Evolutionary conservation across 306 rosid genomes (phyloP), one percentile per base, ranked within the genome.

Genomic region (Luffa acutangula): DNA sequence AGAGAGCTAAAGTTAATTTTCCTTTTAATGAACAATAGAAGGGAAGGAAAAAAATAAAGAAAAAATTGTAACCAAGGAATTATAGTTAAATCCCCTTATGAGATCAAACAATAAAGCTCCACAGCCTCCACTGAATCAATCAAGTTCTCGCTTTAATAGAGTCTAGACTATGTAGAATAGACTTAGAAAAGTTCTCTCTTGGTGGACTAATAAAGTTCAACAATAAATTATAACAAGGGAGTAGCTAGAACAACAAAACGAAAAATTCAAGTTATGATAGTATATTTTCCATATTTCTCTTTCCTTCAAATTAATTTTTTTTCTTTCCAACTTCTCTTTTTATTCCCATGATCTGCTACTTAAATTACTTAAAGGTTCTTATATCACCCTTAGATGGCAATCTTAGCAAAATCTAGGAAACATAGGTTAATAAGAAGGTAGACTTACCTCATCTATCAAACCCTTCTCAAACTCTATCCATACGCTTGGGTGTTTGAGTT

Each of bases 391-490:
- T 43, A 70, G 45, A n/a, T 70, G 58, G 56, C 5, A 71, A 71
- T 20, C 11, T 71, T 20, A 71, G 58, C 41, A 48, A 46, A 71
- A 42, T 20, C 34, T 39, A 17, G 15, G 36, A 36, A 60, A 60
- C 59, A 45, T 42, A 79, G 21, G 6, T 31, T 63, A 13, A 37
- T 52, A 69, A 79, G 64, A 56, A 79, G 81, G 79, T 80, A 79
- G 46, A 59, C 42, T 75, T 88, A 95, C 98, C 98, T 92, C 98
- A 86, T 90, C 93, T 82, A 93, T 95, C 78, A 86, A 70, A 70
- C 98, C 97, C 86, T 89, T 95, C 79, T 92, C 97, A 31, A 92
- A 95, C 81, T 95, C 93, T 48, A 86, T 39, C 98, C 98, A 95
- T 4, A 96, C 86, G 11, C 90, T 89, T 59, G 97, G 97, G 81